phyloP scores from a whole-genome alignment of 495 filamentous ascomycete species.

The Penicillium paxilli region DNA sequence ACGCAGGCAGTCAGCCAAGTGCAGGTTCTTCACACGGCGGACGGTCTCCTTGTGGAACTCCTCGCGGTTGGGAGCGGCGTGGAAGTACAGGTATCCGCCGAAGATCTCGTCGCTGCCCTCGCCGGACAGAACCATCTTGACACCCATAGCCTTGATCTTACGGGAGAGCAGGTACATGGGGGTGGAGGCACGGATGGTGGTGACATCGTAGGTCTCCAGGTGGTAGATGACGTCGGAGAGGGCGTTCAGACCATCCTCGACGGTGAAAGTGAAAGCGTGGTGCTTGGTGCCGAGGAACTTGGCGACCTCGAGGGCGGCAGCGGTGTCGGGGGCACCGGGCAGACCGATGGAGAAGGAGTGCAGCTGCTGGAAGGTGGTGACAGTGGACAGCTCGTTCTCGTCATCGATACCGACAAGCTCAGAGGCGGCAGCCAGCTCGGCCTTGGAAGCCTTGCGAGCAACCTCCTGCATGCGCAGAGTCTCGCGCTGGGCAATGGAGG shows the following conservation, averaged over 20 bases:
- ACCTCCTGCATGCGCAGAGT: conserved; percentile 71
- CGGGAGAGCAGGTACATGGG: conserved; percentile 97
- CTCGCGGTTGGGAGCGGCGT: conserved; percentile 84
- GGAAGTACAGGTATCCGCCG: conserved; percentile 98
- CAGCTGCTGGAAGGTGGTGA: conserved; percentile 88
- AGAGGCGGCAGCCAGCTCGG: conserved; percentile 50
- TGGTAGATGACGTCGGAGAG: conserved; percentile 97
- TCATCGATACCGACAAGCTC: conserved; percentile 93
- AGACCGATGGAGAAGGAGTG: conserved; percentile 99
- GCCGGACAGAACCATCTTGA: conserved; percentile 98
- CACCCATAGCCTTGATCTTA: conserved; percentile 98
- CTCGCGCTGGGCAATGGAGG: conserved; percentile 92
- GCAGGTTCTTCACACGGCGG: conserved; percentile 89
- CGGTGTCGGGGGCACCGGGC: conserved; percentile 84
- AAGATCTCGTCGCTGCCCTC: conserved; percentile 98
- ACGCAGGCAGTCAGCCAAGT: conserved; percentile 90
- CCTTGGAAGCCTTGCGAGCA: conserved; percentile 36
- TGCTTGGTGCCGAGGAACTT: conserved; percentile 96
- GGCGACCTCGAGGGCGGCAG: conserved; percentile 85
- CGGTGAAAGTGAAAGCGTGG: conserved; percentile 95
- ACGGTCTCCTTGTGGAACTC: conserved; percentile 94
- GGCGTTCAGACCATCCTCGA: conserved; percentile 94
- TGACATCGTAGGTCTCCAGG: conserved; percentile 96
- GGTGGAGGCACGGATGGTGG: conserved; percentile 96
- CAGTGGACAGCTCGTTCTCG: conserved; percentile 81